Percentiles rank a stretch among this genome's conserved stretches.
These are phyloP conservation scores for Trichophyton equinum DNA, from an alignment of 2,329 filamentous ascomycete species.

Conservation along the genomic window DNA sequence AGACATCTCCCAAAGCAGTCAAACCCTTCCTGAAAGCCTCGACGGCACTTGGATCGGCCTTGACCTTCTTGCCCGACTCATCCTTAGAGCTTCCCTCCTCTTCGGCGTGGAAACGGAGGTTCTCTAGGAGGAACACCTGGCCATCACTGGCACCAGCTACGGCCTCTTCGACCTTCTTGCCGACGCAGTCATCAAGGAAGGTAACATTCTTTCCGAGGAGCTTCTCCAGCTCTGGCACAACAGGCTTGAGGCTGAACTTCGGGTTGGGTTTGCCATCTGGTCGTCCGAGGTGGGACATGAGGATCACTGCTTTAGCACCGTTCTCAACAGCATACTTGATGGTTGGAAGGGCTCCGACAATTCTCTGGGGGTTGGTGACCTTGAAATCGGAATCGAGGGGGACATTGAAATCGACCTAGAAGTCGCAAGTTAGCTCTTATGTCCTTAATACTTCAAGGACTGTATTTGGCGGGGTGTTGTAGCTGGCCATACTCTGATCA, in stretches of 20 bases:
- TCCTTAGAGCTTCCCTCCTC: conserved; percentile 96
- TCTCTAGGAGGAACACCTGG: conserved; percentile 84
- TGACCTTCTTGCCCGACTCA: conserved; percentile 88
- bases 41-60: conserved; percentile 89
- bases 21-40: conserved; percentile 89
- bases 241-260: conserved; percentile 91
- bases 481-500: conserved; percentile 67
- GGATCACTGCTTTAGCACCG: conserved; percentile 79
- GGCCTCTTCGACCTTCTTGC: conserved; percentile 74
- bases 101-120: conserved; percentile 95
- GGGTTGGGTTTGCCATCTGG: conserved; percentile 78
- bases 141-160: conserved; percentile 73
- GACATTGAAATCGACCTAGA: conserved; percentile 97
- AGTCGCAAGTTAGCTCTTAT: conserved; percentile 16
- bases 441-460: not conserved
- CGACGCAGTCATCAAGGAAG: conserved; percentile 84
- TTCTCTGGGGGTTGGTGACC: conserved; percentile 96
- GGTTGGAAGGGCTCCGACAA: conserved; percentile 85
- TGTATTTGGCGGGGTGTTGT: not conserved
- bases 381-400: conserved; percentile 87
- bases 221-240: conserved; percentile 84
- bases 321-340: conserved; percentile 89
- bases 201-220: conserved; percentile 71
- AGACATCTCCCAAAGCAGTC: conserved; percentile 88
- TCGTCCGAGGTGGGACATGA: conserved; percentile 98